Conservation (phyloP, 2,329 filamentous ascomycete species). For the Harringtonia aguacate region DNA sequence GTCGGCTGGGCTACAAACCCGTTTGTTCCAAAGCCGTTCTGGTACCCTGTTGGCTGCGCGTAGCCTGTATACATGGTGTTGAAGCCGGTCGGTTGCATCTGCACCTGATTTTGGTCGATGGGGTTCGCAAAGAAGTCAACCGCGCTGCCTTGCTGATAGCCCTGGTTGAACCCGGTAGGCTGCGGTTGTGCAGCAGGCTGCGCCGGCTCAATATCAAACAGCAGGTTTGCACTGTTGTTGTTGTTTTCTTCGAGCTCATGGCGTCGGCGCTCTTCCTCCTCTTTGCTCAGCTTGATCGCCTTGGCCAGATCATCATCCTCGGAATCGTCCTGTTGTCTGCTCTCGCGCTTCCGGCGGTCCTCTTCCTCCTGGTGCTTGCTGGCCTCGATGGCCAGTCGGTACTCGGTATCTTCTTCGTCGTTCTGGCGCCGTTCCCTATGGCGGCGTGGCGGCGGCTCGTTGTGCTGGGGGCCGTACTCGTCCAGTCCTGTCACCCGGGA, state of each 20-base stretch:
- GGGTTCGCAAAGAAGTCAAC: constrained; percentile 98
- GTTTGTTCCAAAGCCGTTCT: constrained; percentile 52
- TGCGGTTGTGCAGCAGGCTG: constrained; percentile 52
- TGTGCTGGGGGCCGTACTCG: constrained; percentile 50
- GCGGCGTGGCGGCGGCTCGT: constrained; percentile 27
- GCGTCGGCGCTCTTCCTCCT: constrained; percentile 84
- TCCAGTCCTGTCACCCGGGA: constrained; percentile 90
- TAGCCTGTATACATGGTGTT: constrained; percentile 48
- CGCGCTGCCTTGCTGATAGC: constrained; percentile 91
- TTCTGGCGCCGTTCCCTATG: constrained; percentile 38
- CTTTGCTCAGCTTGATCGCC: constrained; percentile 87
- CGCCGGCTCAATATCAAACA: constrained; percentile 72
- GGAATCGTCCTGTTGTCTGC: constrained; percentile 35
- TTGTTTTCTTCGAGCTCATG: constrained; percentile 58
- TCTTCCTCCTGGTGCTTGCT: constrained; percentile 95
- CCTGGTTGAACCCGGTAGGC: constrained; percentile 86
- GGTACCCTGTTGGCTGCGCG: constrained; percentile 38
- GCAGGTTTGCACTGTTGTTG: constrained; percentile 55
- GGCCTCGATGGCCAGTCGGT: constrained; percentile 81
- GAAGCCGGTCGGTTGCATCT: constrained; percentile 38
- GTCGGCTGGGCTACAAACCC: constrained; percentile 58
- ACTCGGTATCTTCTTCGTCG: constrained; percentile 74
- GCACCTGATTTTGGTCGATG: constrained; percentile 62
- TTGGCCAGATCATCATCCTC: constrained; percentile 88
- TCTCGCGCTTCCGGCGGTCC: constrained; percentile 64